Conservation (phyloP, 2,329 filamentous ascomycete species). For the Sclerotinia minor region DNA sequence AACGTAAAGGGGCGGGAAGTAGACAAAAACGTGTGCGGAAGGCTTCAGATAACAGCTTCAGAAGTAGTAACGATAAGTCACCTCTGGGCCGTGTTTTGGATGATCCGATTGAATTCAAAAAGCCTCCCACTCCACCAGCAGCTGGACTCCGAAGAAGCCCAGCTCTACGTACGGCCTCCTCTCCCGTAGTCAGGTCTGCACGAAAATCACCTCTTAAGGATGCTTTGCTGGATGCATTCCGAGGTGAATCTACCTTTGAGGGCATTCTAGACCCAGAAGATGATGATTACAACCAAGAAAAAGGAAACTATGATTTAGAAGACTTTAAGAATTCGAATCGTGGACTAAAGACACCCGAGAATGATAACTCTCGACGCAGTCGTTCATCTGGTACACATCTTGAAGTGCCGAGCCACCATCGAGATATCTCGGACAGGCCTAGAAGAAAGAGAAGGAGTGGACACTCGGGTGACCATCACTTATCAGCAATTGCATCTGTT, state of each 20-base stretch:
- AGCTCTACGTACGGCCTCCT: conserved; percentile 53
- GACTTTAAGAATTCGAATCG: conserved; percentile 24
- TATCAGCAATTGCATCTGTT: conserved; percentile 41
- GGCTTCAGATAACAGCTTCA: conserved; percentile 30
- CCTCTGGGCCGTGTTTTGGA: conserved; percentile 14
- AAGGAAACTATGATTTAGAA: conserved; percentile 30
- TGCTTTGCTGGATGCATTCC: conserved; percentile 61
- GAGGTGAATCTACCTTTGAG: conserved; percentile 54
- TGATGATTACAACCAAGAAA: conserved; percentile 30
- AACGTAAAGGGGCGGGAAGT: conserved; percentile 16
- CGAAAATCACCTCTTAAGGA: conserved; percentile 57
- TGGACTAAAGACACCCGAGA: conserved; percentile 25
- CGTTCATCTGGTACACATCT: conserved; percentile 25
- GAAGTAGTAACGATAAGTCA: conserved; percentile 16
- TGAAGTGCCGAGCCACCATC: conserved; percentile 25
- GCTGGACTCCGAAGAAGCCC: conserved; percentile 55
- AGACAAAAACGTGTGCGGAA: conserved; percentile 30
- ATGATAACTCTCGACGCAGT: conserved; percentile 22
- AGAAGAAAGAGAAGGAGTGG: conserved; percentile 30
- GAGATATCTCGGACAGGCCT: conserved; percentile 26
- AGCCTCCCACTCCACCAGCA: conserved; percentile 34
- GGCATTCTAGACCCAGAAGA: conserved; percentile 28
- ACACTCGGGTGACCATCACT: conserved; percentile 34
- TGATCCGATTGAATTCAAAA: conserved; percentile 19
- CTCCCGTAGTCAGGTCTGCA: conserved; percentile 48